Base-by-base conservation (phyloP, 2,329 filamentous ascomycete genomes). In the Beauveria asiatica region DNA sequence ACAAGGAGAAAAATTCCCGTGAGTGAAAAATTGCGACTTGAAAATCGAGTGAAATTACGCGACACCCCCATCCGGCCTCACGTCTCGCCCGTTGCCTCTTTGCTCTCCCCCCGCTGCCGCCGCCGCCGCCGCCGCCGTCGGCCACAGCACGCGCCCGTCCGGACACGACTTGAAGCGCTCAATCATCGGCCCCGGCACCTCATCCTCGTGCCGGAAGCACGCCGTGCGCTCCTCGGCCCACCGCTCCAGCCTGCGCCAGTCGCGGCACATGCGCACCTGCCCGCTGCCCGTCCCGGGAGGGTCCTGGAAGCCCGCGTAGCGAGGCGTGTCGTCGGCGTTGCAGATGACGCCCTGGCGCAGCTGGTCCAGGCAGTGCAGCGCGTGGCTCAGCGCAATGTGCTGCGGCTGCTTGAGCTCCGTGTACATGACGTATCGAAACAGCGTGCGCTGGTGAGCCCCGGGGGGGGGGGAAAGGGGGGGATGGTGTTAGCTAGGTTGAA, bases 121-220 rank as follows among this genome's bases (percentile, higher is more conserved):
- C 8, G 45, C 19, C n/a, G 21, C 17, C 21, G 23, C 13, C 45
- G 45, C 8, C 45, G 23, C 33, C 41, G 52, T 55, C 25, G 52
- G 52, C 52, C 52, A 55, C 37, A 55, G 41, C 23, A 60, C 49
- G 17, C 49, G 19, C 17, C 49, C 49, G 44, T 60, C 49, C 16
- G 49, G 48, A 17, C 57, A 60, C 25, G 21, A 60, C 41, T 60
- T 60, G 49, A 60, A 60, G 17, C 57, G 57, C 25, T 60, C 57
- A 41, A 60, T 53, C 49, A 60, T 60, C 17, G 57, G 57, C 16
- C 57, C 57, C 6, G 57, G 57, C 33, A 60, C 50, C 49, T 60
- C 57, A 10, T 54, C 57, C n/a, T 60, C 49, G 44, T 60, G 48
- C 10, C 17, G 16, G 27, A 51, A 51, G 48, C 48, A 50, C n/a